A percentile compares a stretch with the other conserved stretches of the same genome.
Conservation (phyloP, 805 yeast species). For the Saccharomyces eubayanus region DNA sequence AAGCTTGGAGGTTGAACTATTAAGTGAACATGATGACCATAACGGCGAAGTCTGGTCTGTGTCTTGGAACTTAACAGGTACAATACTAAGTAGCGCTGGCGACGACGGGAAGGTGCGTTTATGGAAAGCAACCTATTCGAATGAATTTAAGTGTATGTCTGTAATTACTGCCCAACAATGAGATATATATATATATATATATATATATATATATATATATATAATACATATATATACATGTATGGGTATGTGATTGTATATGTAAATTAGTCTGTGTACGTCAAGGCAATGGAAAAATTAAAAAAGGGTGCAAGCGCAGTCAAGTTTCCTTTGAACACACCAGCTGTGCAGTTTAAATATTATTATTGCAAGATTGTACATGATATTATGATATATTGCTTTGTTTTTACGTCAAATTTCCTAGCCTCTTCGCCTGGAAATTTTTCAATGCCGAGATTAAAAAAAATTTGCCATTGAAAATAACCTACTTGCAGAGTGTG, state of each 20-base stretch:
- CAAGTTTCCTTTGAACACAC: neutral
- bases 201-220: neutral
- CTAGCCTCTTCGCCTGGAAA: neutral
- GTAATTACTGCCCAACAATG: slow-evolving; percentile 55
- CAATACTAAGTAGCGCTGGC: slow-evolving; percentile 86
- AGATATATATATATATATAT: neutral
- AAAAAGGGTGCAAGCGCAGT: neutral
- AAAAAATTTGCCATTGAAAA: neutral
- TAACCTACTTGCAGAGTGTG: neutral
- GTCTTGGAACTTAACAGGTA: slow-evolving; percentile 90
- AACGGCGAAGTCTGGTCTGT: slow-evolving; percentile 93
- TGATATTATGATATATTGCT: neutral
- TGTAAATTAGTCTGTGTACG: neutral
- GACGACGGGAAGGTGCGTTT: slow-evolving; percentile 88
- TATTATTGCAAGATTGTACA: neutral
- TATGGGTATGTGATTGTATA: neutral
- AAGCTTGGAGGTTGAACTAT: slow-evolving; percentile 42
- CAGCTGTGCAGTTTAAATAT: neutral
- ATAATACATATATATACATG: too few relatives aligned
- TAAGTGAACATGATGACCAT: slow-evolving; percentile 68
- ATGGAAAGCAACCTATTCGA: slow-evolving; percentile 83
- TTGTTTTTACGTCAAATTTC: neutral
- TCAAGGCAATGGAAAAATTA: neutral
- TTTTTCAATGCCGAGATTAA: neutral
- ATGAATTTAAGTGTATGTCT: slow-evolving; percentile 87